These are phyloP conservation scores for Neurospora sp. DNA, from an alignment of 495 filamentous ascomycete species.

Conservation along the genomic window DNA sequence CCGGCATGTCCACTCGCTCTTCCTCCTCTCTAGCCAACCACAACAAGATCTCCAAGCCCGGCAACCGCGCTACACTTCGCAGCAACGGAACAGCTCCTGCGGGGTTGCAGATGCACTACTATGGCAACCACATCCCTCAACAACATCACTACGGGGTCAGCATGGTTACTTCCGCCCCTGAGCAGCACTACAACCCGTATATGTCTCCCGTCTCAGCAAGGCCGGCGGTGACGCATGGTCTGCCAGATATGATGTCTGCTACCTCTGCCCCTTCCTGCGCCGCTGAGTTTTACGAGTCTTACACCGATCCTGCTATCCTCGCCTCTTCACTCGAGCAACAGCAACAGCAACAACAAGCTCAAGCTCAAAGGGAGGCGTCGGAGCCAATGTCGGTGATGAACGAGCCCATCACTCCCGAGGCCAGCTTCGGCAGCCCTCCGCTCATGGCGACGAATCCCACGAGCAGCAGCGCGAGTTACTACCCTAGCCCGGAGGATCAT, in stretches of 20 bases:
- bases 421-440: background rate
- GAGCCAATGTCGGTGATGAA: background rate
- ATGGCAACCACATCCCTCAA: background rate
- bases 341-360: background rate
- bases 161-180: background rate
- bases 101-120: background rate
- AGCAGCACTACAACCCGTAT: background rate
- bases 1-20: background rate
- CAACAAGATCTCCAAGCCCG: background rate
- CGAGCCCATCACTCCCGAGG: constrained; percentile 12
- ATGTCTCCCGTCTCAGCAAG: constrained; percentile 2
- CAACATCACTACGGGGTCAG: background rate
- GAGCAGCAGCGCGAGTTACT: background rate
- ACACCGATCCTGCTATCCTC: background rate
- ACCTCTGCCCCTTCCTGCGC: background rate
- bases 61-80: background rate
- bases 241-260: background rate
- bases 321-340: background rate
- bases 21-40: background rate
- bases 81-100: background rate
- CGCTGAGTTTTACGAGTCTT: background rate
- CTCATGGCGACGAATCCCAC: constrained; percentile 1
- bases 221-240: background rate
- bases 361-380: background rate
- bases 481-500: background rate